These are phyloP conservation scores for Zostera marina DNA, from an alignment of 116 monocot genomes.

Conservation along the genomic window DNA sequence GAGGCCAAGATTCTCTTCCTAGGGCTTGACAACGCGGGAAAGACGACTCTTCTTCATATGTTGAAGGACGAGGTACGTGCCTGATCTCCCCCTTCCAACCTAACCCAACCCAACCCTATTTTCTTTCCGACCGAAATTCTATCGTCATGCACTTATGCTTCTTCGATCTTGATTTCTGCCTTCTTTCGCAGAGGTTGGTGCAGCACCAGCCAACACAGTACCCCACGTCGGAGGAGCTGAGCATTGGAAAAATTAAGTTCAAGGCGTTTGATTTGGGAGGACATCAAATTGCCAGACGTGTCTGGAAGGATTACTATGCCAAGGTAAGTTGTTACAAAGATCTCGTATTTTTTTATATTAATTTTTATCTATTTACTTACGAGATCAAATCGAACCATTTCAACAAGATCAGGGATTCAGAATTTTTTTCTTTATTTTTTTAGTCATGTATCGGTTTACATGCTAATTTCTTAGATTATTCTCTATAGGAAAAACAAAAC, in stretches of 20 bases:
- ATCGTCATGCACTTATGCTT: neutral
- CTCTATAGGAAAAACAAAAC: no score
- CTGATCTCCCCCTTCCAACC: neutral
- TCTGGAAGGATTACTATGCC: constrained; percentile 15
- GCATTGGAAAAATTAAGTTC: constrained; percentile 11
- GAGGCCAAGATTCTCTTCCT: constrained; percentile 14
- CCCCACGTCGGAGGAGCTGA: constrained; percentile 11
- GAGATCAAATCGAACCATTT: no score
- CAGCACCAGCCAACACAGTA: constrained; percentile 12
- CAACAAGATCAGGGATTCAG: no score
- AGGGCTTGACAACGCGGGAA: constrained; percentile 10
- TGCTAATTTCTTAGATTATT: no score
- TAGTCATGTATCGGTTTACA: no score
- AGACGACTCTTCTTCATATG: constrained; percentile 11
- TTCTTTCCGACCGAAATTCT: no score
- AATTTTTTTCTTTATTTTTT: no score
- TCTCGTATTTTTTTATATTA: constrained; percentile 1
- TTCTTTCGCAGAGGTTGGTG: constrained; percentile 5
- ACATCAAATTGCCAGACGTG: constrained; percentile 8
- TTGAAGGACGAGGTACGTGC: constrained; percentile 9
- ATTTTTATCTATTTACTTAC: neutral
- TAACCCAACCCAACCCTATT: no score
- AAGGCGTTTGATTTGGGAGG: constrained; percentile 13
- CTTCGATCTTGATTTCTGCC: neutral
- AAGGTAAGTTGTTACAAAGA: constrained; percentile 1